Evolutionary conservation across 1,139 yeast genomes (phyloP), one percentile per base, ranked within the genome.

Genomic region (Nakaseomyces glabratus): DNA sequence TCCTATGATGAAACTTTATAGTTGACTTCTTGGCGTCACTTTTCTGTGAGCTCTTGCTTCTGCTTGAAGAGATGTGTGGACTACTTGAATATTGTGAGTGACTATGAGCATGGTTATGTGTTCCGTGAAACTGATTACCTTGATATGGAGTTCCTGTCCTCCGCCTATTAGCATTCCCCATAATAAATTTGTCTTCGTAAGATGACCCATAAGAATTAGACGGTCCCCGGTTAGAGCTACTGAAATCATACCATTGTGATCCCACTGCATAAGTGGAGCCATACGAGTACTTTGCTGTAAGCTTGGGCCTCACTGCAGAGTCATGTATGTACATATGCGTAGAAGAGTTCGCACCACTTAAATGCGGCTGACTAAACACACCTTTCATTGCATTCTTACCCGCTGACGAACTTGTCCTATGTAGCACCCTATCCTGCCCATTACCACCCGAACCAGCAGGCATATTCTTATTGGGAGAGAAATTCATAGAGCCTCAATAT

Each of bases 1-100:
- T 41, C 18, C 43, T 39, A 9, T 13, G 20, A 14, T 28, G 30
- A 11, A 26, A 26, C 21, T 26, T 26, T n/a, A 21, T 26, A 9
- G 30, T 17, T 13, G 30, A 26, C 14, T 26, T 26, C 14, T 26
- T 26, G 10, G 21, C 18, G 10, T 26, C 30, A 26, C 18, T 20
- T 11, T 18, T 26, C 13, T 12, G 16, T 12, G 11, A 17, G 17
- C n/a, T 11, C 16, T 17, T 26, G 8, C 21, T n/a, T 15, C 7
- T 26, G n/a, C n/a, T n/a, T n/a, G n/a, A n/a, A n/a, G n/a, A n/a
- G n/a, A n/a, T n/a, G n/a, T n/a, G n/a, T n/a, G n/a, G n/a, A n/a
- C n/a, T n/a, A n/a, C n/a, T n/a, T n/a, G n/a, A n/a, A n/a, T n/a
- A n/a, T n/a, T n/a, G n/a, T 3, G 20, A 17, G 5, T 26, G 21